phyloP scores from a whole-genome alignment of 176 grass and related monocot genomes.

The Carex littledalei region DNA sequence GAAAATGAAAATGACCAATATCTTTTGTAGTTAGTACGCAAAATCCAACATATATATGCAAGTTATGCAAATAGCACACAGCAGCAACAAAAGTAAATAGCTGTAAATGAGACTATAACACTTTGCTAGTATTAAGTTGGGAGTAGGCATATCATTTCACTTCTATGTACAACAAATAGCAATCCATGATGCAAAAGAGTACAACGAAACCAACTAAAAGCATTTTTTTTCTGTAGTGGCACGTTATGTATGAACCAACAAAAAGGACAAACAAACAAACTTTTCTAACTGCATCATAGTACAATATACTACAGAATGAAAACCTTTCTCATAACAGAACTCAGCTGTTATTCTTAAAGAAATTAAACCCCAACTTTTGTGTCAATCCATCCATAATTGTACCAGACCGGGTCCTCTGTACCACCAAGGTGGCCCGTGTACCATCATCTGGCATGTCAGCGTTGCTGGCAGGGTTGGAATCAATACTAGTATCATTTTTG shows the following conservation, averaged over 20 bases:
- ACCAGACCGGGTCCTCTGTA: constrained; percentile 57
- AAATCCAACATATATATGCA: not conserved
- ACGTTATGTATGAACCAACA: constrained; percentile 11
- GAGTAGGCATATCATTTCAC: not conserved
- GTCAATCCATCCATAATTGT: constrained; percentile 74
- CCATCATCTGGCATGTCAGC: constrained; percentile 40
- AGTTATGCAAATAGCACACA: not conserved
- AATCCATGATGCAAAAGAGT: not conserved
- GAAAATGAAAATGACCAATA: not conserved
- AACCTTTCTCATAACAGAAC: not conserved
- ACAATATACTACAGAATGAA: constrained; percentile 20
- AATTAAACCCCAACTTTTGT: constrained; percentile 60
- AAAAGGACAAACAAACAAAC: constrained; percentile 11
- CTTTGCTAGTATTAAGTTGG: not conserved
- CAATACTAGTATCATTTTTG: constrained; percentile 13
- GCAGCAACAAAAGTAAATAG: not conserved
- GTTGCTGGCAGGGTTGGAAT: constrained; percentile 30
- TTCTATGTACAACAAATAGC: constrained; percentile 1
- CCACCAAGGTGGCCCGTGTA: constrained; percentile 80
- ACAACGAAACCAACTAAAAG: not conserved
- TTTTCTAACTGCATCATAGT: constrained; percentile 19
- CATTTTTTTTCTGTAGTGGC: constrained; percentile 15
- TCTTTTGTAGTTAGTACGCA: not conserved
- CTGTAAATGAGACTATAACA: not conserved
- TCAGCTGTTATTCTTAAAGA: constrained; percentile 80